Conservation (phyloP, 371 early-diverging fungal genomes). For the Fennellomyces sp. region DNA sequence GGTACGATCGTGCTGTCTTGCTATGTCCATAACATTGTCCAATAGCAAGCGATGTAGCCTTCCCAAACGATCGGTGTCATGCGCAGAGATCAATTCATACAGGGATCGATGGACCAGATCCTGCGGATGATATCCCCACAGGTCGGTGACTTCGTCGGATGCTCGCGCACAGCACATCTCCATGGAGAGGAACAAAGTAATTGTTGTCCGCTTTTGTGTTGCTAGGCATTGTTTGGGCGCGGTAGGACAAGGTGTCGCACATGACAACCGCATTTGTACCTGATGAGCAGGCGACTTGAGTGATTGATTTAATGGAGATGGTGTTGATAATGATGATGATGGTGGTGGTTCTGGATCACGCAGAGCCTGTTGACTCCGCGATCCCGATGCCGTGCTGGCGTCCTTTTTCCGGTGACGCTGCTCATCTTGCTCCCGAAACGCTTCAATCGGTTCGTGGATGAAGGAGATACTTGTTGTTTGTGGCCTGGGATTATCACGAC, state of each 20-base stretch:
- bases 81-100: slow-evolving; percentile 43
- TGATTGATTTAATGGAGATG: too few relatives aligned
- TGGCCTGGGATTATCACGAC: background rate
- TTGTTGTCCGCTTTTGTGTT: slow-evolving; percentile 8
- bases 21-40: slow-evolving; percentile 40
- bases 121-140: slow-evolving; percentile 56
- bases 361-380: slow-evolving; percentile 4
- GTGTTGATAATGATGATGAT: background rate
- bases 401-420: slow-evolving; percentile 8
- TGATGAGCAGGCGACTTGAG: background rate
- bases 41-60: slow-evolving; percentile 37
- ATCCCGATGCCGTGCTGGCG: background rate
- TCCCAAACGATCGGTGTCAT: slow-evolving; percentile 40
- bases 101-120: slow-evolving; percentile 53
- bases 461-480: slow-evolving; percentile 14
- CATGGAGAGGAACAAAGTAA: slow-evolving; percentile 48
- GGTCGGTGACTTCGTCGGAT: slow-evolving; percentile 47
- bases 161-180: slow-evolving; percentile 54
- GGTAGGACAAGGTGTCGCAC: background rate
- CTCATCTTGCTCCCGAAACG: background rate
- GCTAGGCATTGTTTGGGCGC: background rate
- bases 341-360: slow-evolving; percentile 17
- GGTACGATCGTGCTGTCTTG: slow-evolving; percentile 12
- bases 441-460: slow-evolving; percentile 17
- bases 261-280: background rate